These are phyloP conservation scores for Dalbergia cochinchinensis DNA, from an alignment of 306 rosid species.

Conservation along the genomic window DNA sequence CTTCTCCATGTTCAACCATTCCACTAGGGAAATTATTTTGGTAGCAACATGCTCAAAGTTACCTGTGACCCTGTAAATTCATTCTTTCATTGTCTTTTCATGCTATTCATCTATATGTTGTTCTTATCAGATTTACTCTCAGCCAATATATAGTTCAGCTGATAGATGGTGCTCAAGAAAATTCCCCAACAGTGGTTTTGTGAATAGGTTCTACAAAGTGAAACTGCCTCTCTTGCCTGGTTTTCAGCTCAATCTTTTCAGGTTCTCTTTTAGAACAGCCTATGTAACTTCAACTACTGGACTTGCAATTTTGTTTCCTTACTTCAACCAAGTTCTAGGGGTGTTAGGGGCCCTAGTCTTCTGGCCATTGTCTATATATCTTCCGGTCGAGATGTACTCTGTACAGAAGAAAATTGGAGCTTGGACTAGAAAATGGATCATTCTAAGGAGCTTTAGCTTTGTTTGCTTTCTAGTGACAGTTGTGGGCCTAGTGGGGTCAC, in stretches of 20 bases:
- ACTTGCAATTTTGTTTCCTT: conserved; percentile 65
- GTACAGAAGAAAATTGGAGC: conserved; percentile 60
- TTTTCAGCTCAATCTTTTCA: conserved; percentile 50
- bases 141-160: conserved; percentile 57
- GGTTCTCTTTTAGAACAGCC: conserved; percentile 63
- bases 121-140: conserved; percentile 53
- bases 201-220: conserved; percentile 50
- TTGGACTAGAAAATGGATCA: conserved; percentile 67
- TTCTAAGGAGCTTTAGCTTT: conserved; percentile 59
- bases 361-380: conserved; percentile 73
- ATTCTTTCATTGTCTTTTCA: conserved; percentile 1
- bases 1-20: not conserved
- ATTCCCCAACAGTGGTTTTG: conserved; percentile 62
- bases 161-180: conserved; percentile 59
- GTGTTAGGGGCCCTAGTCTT: conserved; percentile 72
- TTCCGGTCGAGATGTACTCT: conserved; percentile 78
- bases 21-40: not conserved
- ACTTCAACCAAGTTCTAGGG: conserved; percentile 70
- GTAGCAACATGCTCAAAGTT: not conserved
- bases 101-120: conserved; percentile 3
- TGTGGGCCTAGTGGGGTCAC: conserved; percentile 38
- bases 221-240: conserved; percentile 58
- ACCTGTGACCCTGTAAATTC: not conserved
- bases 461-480: conserved; percentile 63
- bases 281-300: conserved; percentile 64